Base-by-base conservation (phyloP, 768 basidiomycete species). In the Pleurotus cornucopiae region DNA sequence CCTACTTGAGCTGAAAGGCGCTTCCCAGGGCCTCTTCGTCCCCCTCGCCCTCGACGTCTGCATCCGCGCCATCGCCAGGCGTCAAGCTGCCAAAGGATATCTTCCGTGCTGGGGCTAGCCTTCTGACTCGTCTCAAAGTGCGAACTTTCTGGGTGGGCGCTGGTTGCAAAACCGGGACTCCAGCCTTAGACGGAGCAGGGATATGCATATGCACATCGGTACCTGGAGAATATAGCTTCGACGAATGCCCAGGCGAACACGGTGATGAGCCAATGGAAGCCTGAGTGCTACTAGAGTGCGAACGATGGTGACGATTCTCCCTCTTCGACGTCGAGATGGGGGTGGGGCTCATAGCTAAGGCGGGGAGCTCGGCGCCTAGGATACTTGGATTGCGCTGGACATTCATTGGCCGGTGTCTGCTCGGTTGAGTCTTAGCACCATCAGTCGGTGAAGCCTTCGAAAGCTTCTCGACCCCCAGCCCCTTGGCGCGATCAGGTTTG, bases 21-120 rank as follows among this genome's bases (percentile, higher is more conserved):
- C 88, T 90, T 25, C 80, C 89, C 49, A 91, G 67, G 55, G 72
- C 72, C 45, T 67, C 58, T 30, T 71, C 71, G 13, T 66, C 66
- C 4, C 66, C 69, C 39, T 69, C 67, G n/a, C 67, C 66, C 23
- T 72, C 68, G 56, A 69, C 69, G 52, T 72, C 66, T 34, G 62
- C 59, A 48, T 62, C 69, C 5, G 67, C 68, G 4, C 60, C 71
- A 59, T 75, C 70, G 16, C 71, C 65, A 57, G 75, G 76, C 23
- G 76, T 70, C 34, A 82, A 60, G 44, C 75, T 83, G 13, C 84
- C 81, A 63, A 91, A 91, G 1, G 85, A 86, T 46, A 90, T 90
- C 55, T 83, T 73, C 61, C 81, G 73, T 34, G 75, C 83, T 23
- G 76, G 75, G 2, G 71, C 75, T 46, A 67, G 46, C 73, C 73